Evolutionary conservation across 257 asterid species (phyloP).

Genomic region (Solanum gandarillasii): DNA sequence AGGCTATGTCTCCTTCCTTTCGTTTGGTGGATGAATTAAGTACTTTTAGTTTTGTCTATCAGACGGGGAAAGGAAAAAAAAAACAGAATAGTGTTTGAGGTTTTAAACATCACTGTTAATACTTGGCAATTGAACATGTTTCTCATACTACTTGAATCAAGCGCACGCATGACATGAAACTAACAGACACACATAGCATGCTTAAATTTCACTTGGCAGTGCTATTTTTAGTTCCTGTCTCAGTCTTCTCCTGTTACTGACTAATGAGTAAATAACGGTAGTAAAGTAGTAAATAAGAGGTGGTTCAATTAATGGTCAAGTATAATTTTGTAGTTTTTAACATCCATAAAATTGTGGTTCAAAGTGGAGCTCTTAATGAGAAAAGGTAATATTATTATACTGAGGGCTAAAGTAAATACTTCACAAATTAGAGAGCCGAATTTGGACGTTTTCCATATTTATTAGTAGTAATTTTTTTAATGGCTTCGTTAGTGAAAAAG

Average conservation of each 20-base stretch:
- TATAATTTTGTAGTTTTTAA: neutral
- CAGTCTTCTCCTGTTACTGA: neutral
- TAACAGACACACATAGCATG: neutral
- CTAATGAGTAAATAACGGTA: neutral
- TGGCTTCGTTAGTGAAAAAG: neutral
- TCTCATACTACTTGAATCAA: neutral
- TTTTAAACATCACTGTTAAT: neutral
- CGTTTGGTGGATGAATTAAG: neutral
- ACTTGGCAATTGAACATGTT: neutral
- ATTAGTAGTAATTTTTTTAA: too few species aligned
- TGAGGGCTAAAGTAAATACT: neutral
- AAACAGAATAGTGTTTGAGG: neutral
- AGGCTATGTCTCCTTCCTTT: neutral
- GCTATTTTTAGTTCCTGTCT: neutral
- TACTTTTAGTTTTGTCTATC: neutral
- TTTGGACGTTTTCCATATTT: neutral
- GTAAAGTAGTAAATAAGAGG: neutral
- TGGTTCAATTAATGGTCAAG: neutral
- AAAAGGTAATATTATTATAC: too few species aligned
- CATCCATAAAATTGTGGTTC: neutral
- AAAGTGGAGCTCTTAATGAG: neutral
- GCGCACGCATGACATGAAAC: neutral
- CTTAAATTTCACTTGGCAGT: neutral
- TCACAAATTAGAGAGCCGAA: neutral
- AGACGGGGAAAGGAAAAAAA: neutral